Conservation (phyloP, 2,329 filamentous ascomycete genomes). For the Cladosporium sp. region DNA sequence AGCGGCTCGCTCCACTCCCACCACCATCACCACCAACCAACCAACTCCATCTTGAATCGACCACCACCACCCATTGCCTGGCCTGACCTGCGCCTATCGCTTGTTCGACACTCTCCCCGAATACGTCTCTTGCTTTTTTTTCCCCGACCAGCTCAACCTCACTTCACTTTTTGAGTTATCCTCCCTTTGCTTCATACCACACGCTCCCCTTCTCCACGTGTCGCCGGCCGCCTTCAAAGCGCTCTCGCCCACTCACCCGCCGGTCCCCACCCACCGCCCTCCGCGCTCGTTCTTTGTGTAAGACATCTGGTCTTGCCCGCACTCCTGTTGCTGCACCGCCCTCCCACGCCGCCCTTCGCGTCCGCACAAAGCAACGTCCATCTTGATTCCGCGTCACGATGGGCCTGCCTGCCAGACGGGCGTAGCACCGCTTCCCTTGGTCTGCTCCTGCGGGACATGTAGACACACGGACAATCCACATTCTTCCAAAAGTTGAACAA, state of each 20-base stretch:
- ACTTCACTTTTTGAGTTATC: no score
- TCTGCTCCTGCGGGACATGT: slow-evolving; percentile 12
- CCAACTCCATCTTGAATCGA: no score
- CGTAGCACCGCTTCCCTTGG: slow-evolving; percentile 8
- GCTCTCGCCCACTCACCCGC: background rate
- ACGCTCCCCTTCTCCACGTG: background rate
- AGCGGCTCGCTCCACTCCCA: no score
- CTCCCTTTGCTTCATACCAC: no score
- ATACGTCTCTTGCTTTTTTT: no score
- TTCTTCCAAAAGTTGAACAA: no score
- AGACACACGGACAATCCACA: slow-evolving; percentile 7
- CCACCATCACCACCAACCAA: background rate
- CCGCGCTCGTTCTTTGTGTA: slow-evolving; percentile 10
- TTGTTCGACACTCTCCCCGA: no score
- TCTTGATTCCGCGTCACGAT: slow-evolving; percentile 14
- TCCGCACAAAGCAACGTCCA: slow-evolving; percentile 6
- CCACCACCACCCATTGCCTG: no score
- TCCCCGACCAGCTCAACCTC: background rate
- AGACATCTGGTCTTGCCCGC: slow-evolving; percentile 13
- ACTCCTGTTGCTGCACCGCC: slow-evolving; percentile 1
- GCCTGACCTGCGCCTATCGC: no score
- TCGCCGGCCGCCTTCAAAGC: no score
- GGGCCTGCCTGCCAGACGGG: slow-evolving; percentile 11
- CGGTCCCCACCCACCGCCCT: background rate
- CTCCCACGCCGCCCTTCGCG: slow-evolving; percentile 2